phyloP scores from a whole-genome alignment of 2,329 filamentous ascomycete genomes.

The Diaporthe velutina region DNA sequence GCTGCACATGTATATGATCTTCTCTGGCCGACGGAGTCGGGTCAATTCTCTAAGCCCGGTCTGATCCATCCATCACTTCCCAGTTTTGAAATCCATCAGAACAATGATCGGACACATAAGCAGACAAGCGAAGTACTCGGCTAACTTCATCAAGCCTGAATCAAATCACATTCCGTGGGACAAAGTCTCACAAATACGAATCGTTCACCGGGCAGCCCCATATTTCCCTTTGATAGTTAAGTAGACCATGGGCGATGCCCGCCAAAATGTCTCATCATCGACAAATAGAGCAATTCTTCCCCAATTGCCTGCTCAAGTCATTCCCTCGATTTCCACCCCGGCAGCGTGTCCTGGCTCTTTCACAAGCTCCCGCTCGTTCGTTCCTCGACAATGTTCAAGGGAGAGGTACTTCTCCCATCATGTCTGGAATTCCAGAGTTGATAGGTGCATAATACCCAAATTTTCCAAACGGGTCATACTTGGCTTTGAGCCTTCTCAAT shows the following conservation, averaged over 20 bases:
- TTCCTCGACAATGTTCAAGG: not conserved
- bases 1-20: not conserved
- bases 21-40: not conserved
- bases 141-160: not conserved
- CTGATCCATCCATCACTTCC: not conserved
- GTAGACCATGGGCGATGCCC: not conserved
- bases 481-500: slow-evolving; percentile 48
- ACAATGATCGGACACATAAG: not conserved
- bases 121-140: not conserved
- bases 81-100: too few relatives aligned
- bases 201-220: not conserved
- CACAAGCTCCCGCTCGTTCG: too few relatives aligned
- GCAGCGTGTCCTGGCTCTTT: not conserved
- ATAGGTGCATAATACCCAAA: slow-evolving; percentile 20
- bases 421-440: not conserved
- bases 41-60: not conserved
- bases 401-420: not conserved
- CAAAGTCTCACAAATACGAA: not conserved
- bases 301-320: too few relatives aligned
- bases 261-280: not conserved
- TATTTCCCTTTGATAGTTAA: not conserved
- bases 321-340: not conserved
- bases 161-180: not conserved
- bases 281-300: not conserved
- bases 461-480: slow-evolving; percentile 49